Conservation (phyloP, 768 basidiomycete species). For the Kwoniella sp. region DNA sequence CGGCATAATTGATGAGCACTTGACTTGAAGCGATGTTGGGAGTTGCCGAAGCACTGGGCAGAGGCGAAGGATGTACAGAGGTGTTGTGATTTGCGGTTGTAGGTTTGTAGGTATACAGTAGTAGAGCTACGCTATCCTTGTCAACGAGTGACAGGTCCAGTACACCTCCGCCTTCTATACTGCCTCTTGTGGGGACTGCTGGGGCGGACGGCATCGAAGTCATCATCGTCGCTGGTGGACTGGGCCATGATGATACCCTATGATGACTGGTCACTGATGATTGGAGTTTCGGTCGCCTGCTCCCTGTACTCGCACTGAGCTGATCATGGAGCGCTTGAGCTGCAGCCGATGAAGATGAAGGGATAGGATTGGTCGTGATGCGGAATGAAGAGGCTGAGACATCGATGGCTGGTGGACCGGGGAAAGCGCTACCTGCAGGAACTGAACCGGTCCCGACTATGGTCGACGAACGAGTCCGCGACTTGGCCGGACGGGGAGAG, state of each 20-base stretch:
- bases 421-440: slow-evolving; percentile 13
- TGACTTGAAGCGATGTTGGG: slow-evolving; percentile 21
- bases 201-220: slow-evolving; percentile 31
- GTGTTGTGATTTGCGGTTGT: not conserved
- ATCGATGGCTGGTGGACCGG: slow-evolving; percentile 29
- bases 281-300: slow-evolving; percentile 10
- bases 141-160: slow-evolving; percentile 17
- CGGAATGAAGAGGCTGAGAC: slow-evolving; percentile 28
- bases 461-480: slow-evolving; percentile 36
- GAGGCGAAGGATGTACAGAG: slow-evolving; percentile 35
- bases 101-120: slow-evolving; percentile 45
- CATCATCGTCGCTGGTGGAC: slow-evolving; percentile 24
- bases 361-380: slow-evolving; percentile 26
- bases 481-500: slow-evolving; percentile 16
- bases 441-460: slow-evolving; percentile 28
- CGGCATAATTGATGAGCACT: slow-evolving; percentile 35
- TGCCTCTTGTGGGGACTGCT: slow-evolving; percentile 30
- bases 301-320: slow-evolving; percentile 15
- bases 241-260: slow-evolving; percentile 32
- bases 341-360: slow-evolving; percentile 21
- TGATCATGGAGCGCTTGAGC: slow-evolving; percentile 23
- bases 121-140: slow-evolving; percentile 23
- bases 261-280: slow-evolving; percentile 16
- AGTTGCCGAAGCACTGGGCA: slow-evolving; percentile 26
- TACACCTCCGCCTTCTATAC: slow-evolving; percentile 25